Evolutionary conservation across 495 filamentous ascomycete genomes (phyloP).

Genomic region (Jackrogersella minutella): DNA sequence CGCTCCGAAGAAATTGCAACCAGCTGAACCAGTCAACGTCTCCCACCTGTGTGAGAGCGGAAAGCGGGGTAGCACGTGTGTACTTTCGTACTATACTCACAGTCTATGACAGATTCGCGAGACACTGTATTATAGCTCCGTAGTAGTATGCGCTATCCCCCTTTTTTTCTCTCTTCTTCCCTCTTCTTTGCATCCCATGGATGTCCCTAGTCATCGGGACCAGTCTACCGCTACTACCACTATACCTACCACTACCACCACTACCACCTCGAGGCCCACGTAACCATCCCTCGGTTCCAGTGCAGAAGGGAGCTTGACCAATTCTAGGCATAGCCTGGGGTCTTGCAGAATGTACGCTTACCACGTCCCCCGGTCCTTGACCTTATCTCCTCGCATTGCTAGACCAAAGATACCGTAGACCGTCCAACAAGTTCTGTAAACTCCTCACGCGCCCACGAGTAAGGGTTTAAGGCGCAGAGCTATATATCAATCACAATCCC

Average conservation of each 20-base stretch:
- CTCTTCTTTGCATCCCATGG: neutral
- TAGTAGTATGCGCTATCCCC: neutral
- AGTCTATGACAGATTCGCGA: neutral
- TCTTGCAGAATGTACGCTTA: conserved; percentile 33
- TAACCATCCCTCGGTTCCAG: conserved; percentile 32
- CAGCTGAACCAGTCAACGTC: conserved; percentile 15
- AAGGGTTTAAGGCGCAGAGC: conserved; percentile 27
- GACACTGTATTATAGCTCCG: conserved; percentile 6
- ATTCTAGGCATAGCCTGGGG: conserved; percentile 31
- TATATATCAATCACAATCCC: conserved; percentile 39
- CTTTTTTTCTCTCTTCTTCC: conserved; percentile 1
- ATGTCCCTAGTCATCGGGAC: conserved; percentile 20
- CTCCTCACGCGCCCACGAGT: conserved; percentile 19
- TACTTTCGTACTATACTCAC: conserved; percentile 4
- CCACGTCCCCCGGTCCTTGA: conserved; percentile 27
- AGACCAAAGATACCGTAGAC: neutral
- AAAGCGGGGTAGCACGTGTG: conserved; percentile 33
- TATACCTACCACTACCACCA: neutral
- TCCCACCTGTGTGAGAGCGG: conserved; percentile 14
- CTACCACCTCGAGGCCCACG: conserved; percentile 3
- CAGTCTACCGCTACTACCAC: conserved; percentile 7
- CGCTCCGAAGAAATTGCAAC: neutral
- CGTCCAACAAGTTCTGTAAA: conserved; percentile 10
- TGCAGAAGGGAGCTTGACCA: conserved; percentile 35
- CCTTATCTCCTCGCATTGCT: conserved; percentile 32